Evolutionary conservation across 805 yeast species (phyloP).

Genomic region (Dipodascopsis uninucleata): DNA sequence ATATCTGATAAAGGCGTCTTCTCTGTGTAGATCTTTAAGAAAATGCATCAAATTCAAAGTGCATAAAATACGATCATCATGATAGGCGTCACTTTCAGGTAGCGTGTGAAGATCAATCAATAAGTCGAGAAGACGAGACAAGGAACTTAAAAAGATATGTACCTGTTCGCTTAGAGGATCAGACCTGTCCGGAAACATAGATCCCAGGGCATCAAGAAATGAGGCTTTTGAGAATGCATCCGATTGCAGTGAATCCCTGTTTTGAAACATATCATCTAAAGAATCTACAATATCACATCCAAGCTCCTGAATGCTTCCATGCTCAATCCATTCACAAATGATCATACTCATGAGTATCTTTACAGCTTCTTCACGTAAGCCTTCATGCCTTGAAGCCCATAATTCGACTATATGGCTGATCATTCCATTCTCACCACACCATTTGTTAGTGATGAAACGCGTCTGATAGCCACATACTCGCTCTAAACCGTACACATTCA

Average conservation of each 20-base stretch:
- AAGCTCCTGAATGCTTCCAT: no score
- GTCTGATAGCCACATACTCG: constrained; percentile 70
- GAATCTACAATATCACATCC: no score
- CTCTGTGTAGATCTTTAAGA: constrained; percentile 70
- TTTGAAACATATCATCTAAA: constrained; percentile 44
- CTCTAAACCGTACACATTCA: constrained; percentile 54
- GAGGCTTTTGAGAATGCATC: constrained; percentile 50
- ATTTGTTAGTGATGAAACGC: constrained; percentile 41
- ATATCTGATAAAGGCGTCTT: constrained; percentile 76
- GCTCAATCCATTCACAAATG: constrained; percentile 60
- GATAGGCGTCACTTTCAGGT: constrained; percentile 79
- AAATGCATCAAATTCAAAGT: constrained; percentile 71
- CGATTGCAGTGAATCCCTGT: constrained; percentile 53
- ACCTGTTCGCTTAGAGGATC: constrained; percentile 44
- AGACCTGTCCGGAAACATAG: constrained; percentile 57
- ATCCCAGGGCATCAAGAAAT: constrained; percentile 50
- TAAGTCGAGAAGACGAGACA: constrained; percentile 55
- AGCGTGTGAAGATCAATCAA: constrained; percentile 66
- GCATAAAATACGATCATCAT: constrained; percentile 81
- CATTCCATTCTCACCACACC: constrained; percentile 5
- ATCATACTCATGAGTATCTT: constrained; percentile 67
- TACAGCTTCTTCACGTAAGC: constrained; percentile 60
- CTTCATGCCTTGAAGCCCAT: constrained; percentile 62
- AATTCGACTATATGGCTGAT: constrained; percentile 62
- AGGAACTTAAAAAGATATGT: constrained; percentile 44